Evolutionary conservation across 768 basidiomycete species (phyloP).

Genomic region (Porpolomopsis calyptriformis): DNA sequence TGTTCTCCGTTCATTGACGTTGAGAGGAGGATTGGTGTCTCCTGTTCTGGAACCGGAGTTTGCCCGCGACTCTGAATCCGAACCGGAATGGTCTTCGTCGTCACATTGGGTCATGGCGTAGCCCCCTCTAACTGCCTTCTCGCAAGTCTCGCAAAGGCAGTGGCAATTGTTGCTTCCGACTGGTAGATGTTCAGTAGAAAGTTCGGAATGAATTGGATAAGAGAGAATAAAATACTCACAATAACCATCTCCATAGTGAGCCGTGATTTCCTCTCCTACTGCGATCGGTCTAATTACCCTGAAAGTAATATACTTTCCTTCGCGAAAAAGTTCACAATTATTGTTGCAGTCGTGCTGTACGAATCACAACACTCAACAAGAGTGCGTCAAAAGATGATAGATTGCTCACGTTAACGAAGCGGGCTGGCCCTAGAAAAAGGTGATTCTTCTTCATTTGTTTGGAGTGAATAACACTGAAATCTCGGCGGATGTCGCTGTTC

Average conservation of each 20-base stretch:
- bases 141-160: constrained; percentile 83
- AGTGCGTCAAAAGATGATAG: constrained; percentile 14
- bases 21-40: constrained; percentile 29
- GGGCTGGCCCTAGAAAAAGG: constrained; percentile 82
- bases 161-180: constrained; percentile 61
- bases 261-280: constrained; percentile 79
- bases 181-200: constrained; percentile 17
- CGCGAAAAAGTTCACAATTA: constrained; percentile 81
- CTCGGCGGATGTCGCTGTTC: constrained; percentile 64
- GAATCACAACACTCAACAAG: constrained; percentile 1
- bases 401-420: constrained; percentile 76
- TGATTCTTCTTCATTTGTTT: constrained; percentile 89
- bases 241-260: constrained; percentile 85
- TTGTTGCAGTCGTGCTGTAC: constrained; percentile 81
- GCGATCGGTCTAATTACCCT: constrained; percentile 68
- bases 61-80: constrained; percentile 35
- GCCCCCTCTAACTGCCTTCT: constrained; percentile 63
- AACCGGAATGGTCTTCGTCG: constrained; percentile 31
- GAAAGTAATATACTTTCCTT: constrained; percentile 85
- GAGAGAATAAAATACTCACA: constrained; percentile 42
- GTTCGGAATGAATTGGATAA: constrained; percentile 13
- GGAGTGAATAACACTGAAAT: constrained; percentile 87
- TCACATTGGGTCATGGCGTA: constrained; percentile 54
- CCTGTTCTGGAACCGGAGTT: constrained; percentile 33
- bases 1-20: constrained; percentile 72